phyloP scores from a whole-genome alignment of 352 stramenopile species.

The Blastocystis sp. region DNA sequence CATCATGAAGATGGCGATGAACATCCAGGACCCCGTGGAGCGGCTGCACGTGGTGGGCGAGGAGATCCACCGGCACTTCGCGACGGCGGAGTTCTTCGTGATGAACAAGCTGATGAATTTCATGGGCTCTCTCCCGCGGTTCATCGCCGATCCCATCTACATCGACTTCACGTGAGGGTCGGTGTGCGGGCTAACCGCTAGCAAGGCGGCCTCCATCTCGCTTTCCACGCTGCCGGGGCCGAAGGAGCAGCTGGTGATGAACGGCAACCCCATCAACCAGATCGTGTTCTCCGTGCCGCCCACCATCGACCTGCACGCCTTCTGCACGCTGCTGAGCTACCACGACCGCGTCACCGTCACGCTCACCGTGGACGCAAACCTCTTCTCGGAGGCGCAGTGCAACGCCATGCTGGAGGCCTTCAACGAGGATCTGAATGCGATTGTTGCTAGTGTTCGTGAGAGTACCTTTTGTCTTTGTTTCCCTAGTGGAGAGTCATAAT shows the following conservation, averaged over 20 bases:
- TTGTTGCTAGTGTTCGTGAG: neutral
- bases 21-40: constrained; percentile 18
- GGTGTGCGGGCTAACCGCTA: neutral
- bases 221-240: constrained; percentile 51
- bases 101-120: constrained; percentile 62
- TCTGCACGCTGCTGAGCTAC: constrained; percentile 58
- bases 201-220: constrained; percentile 23
- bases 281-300: constrained; percentile 56
- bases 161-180: constrained; percentile 38
- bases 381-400: constrained; percentile 24
- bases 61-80: neutral
- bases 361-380: constrained; percentile 11
- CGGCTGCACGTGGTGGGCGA: constrained; percentile 1
- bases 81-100: constrained; percentile 4
- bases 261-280: constrained; percentile 12
- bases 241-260: constrained; percentile 14
- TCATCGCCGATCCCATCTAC: constrained; percentile 47
- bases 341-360: constrained; percentile 33
- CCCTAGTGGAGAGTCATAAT: neutral
- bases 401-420: constrained; percentile 1
- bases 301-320: constrained; percentile 36
- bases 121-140: constrained; percentile 31
- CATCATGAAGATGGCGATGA: constrained; percentile 25
- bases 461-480: constrained; percentile 2
- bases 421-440: neutral